phyloP scores from a whole-genome alignment of 345 rosid genomes.

The Barbarea vulgaris region DNA sequence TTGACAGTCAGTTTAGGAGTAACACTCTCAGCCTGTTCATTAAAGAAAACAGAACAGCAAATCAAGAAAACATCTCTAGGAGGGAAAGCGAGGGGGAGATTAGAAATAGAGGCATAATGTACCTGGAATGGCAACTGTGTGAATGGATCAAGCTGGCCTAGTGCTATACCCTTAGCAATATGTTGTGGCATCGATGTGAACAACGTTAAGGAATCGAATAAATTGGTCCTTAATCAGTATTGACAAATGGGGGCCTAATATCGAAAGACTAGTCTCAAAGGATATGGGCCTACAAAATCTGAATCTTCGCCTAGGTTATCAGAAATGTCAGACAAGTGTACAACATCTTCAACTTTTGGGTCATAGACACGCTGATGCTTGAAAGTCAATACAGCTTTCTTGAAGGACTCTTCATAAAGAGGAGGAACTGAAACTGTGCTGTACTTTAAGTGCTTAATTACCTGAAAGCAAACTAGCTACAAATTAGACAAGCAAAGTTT shows the following conservation, averaged over 20 bases:
- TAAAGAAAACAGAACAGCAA: neutral
- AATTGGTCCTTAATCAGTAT: slow-evolving; percentile 8
- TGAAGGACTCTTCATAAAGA: slow-evolving; percentile 80
- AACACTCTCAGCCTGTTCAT: slow-evolving; percentile 52
- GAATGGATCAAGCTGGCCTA: slow-evolving; percentile 90
- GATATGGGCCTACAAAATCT: slow-evolving; percentile 97
- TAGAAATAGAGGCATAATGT: slow-evolving; percentile 2
- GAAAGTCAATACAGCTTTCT: slow-evolving; percentile 84
- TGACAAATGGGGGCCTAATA: slow-evolving; percentile 1
- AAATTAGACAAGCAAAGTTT: neutral
- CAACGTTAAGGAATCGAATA: slow-evolving; percentile 50
- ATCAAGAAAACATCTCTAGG: slow-evolving; percentile 12
- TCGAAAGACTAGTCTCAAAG: slow-evolving; percentile 45
- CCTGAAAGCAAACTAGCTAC: slow-evolving; percentile 49
- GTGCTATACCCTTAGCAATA: slow-evolving; percentile 84
- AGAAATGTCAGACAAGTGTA: slow-evolving; percentile 57
- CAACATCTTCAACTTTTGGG: slow-evolving; percentile 54
- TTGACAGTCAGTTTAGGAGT: slow-evolving; percentile 40
- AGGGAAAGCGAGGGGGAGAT: neutral
- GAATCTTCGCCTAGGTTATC: slow-evolving; percentile 54
- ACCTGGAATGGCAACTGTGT: slow-evolving; percentile 83
- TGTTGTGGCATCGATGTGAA: slow-evolving; percentile 64
- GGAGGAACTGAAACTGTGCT: slow-evolving; percentile 79
- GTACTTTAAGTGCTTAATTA: slow-evolving; percentile 86
- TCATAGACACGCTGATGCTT: slow-evolving; percentile 93